Evolutionary conservation across 192 early-diverging fungal genomes (phyloP), one percentile per base, ranked within the genome.

Genomic region (Funneliformis geosporum): DNA sequence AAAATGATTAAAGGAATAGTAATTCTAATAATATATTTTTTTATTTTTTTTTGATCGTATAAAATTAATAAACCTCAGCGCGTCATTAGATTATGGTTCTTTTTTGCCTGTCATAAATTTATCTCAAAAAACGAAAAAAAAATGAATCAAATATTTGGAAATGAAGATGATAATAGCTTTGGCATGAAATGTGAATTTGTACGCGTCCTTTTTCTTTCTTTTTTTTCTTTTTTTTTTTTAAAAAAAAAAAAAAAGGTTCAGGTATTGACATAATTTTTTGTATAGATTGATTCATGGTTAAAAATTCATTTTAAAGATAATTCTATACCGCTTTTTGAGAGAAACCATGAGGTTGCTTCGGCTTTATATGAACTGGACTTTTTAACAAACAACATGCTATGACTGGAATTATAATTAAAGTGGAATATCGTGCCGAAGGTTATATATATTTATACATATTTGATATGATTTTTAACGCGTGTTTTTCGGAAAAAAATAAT

Each of bases 391-490:
- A 75, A 23, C 73, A 75, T 59, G 28, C 55, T 7, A 60, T 60
- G 73, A 47, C 73, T n/a, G 25, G 60, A 60, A 60, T 75, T 33
- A 33, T 59, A 27, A 27, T 38, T 11, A 39, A 75, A 7, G 27
- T 75, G 27, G 73, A 75, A 75, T 75, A 75, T 55, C n/a, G 46
- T 59, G 42, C 25, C 33, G 73, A 75, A 59, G 50, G 73, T 75
- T 38, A 38, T 18, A 28, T 69, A 16, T 9, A 7, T 16, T 5
- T 25, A 21, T n/a, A 7, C 28, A 23, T 44, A 38, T 12, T 66
- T 66, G 62, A 28, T 12, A 33, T 38, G 10, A 16, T 8, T 21
- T 25, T 66, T 66, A 33, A 66, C 33, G 10, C 27, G 40, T 44
- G 18, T 70, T 39, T 70, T 70, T 70, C 25, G 1, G 0, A 12